Evolutionary conservation across 2,329 filamentous ascomycete genomes (phyloP).

Genomic region (Exophiala oligosperma): DNA sequence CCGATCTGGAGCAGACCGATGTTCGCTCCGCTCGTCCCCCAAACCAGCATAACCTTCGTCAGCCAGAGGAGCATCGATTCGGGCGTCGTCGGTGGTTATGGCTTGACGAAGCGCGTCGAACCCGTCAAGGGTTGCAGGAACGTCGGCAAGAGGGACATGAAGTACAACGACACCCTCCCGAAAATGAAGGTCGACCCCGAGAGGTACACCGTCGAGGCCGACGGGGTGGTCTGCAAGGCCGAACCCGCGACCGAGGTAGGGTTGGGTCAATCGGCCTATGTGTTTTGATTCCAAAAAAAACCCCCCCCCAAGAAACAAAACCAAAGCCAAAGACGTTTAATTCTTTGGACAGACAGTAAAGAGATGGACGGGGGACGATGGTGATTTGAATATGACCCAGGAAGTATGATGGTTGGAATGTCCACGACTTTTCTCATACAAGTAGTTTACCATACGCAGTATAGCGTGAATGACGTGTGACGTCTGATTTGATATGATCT

Average conservation of each 20-base stretch:
- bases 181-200: slow-evolving; percentile 91
- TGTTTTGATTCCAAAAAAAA: slow-evolving; percentile 55
- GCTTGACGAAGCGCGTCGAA: slow-evolving; percentile 76
- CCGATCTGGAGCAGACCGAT: slow-evolving; percentile 81
- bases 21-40: slow-evolving; percentile 74
- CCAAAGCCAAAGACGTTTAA: no score
- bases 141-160: slow-evolving; percentile 85
- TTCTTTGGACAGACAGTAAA: no score
- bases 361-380: no score
- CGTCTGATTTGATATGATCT: no score
- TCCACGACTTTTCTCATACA: no score
- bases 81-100: slow-evolving; percentile 70
- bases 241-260: slow-evolving; percentile 72
- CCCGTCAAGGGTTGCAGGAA: slow-evolving; percentile 73
- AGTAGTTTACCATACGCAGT: no score
- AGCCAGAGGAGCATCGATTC: slow-evolving; percentile 68
- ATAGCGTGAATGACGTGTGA: no score
- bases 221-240: slow-evolving; percentile 71
- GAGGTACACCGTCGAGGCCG: slow-evolving; percentile 81
- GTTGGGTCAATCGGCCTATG: slow-evolving; percentile 73
- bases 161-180: slow-evolving; percentile 79
- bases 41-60: slow-evolving; percentile 78
- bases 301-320: no score
- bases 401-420: no score
- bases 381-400: no score